Evolutionary conservation across 495 filamentous ascomycete genomes (phyloP), one percentile per base, ranked within the genome.

Genomic region (Penicillium herquei): DNA sequence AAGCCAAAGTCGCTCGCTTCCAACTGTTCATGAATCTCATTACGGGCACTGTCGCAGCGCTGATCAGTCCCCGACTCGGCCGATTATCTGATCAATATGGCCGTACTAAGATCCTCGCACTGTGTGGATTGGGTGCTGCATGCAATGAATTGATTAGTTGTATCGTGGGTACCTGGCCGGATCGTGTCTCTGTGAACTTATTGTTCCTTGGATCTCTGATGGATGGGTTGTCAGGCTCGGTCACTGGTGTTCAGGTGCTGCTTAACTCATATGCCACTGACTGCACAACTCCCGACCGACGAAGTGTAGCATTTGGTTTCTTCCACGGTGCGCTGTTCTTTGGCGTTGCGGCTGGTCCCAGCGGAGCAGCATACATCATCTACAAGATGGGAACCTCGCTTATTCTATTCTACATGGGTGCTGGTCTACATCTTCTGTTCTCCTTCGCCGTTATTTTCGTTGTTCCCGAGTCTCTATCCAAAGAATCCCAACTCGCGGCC

Each of bases 21-120:
- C 84, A 81, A 31, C 80, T 97, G 1, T 85, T 87, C 58, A 73
- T 89, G 52, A 87, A 78, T 53, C 78, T 96, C 35, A 77, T 87
- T 14, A 78, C 81, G 3, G 93, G 92, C 2, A 72, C 87, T 3
- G 68, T 96, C 3, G 79, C 81, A 50, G 91, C 92, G 7, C 63
- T 97, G 58, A 84, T 84, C 18, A 87, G 87, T 43, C 94, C 94
- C 3, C 89, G 88, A 53, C 68, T 98, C 5, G 94, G 94, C 3
- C 80, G 86, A 0, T 71, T 96, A 17, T 97, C 93, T 2, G 94
- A 98, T 75, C 85, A 90, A 6, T 89, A 92, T 72, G 94, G 94
- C 2, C 82, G 94, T 44, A 89, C 85, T 42, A 76, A 65, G 14
- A 64, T 96, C 37, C 82, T 98, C 51, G 78, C 85, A 12, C 59